A percentile compares a stretch with the other conserved stretches of the same genome.
phyloP scores from a whole-genome alignment of 139 green algal species.

The Chlorella sp. region DNA sequence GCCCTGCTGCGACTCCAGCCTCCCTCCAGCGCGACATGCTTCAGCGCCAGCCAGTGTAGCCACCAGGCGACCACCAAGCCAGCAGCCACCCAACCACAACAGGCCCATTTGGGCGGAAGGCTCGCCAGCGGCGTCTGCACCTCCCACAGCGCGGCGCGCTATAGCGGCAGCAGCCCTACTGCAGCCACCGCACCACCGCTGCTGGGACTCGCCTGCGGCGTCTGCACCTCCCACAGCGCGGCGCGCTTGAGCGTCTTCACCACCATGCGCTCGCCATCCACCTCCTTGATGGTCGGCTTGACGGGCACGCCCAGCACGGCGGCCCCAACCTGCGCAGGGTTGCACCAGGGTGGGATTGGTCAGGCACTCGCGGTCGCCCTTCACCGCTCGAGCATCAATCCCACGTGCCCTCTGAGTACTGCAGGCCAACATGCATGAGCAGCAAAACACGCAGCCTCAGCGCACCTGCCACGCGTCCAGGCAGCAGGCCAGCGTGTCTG shows the following conservation, averaged over 20 bases:
- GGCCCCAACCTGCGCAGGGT: conserved; percentile 70
- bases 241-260: conserved; percentile 87
- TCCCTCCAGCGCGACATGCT: too few relatives aligned
- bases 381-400: not conserved
- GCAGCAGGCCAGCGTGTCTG: conserved; percentile 65
- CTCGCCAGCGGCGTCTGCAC: conserved; percentile 95
- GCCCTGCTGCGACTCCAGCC: too few relatives aligned
- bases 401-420: not conserved
- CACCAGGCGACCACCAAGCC: too few relatives aligned
- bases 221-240: conserved; percentile 98
- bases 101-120: too few relatives aligned
- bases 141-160: too few relatives aligned
- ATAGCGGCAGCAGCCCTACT: too few relatives aligned
- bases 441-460: conserved; percentile 23
- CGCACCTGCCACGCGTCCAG: conserved; percentile 47
- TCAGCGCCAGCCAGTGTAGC: too few relatives aligned
- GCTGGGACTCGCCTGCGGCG: conserved; percentile 76
- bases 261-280: conserved; percentile 74
- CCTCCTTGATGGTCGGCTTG: conserved; percentile 98
- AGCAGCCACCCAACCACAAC: too few relatives aligned
- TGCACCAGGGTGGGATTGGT: not conserved
- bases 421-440: conserved; percentile 17
- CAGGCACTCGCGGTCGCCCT: not conserved
- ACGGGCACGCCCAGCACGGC: conserved; percentile 95
- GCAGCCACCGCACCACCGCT: too few relatives aligned